Evolutionary conservation across 2,329 filamentous ascomycete species (phyloP).

Genomic region (Hirsutella rhossiliensis): DNA sequence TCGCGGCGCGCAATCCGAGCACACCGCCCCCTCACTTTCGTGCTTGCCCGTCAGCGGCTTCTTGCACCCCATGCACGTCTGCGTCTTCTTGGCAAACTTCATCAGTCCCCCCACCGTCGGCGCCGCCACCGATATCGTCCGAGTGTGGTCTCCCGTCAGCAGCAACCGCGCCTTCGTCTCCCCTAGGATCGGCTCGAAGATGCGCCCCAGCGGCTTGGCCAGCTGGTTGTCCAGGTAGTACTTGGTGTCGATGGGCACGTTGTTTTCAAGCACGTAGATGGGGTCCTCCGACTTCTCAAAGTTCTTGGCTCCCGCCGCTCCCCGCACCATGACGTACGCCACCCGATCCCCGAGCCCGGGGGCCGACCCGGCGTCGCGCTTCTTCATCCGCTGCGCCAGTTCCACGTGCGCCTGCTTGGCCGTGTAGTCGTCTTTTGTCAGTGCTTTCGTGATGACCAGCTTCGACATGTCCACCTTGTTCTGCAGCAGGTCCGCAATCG

Average conservation of each 20-base stretch:
- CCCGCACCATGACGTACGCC: constrained; percentile 95
- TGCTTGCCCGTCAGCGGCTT: constrained; percentile 75
- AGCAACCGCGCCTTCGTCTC: constrained; percentile 82
- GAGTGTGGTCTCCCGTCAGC: constrained; percentile 85
- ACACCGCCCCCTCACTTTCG: constrained; percentile 78
- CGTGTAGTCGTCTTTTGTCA: constrained; percentile 81
- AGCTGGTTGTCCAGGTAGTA: constrained; percentile 99
- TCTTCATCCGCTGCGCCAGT: constrained; percentile 90
- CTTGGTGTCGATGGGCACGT: constrained; percentile 92
- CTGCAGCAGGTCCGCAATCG: constrained; percentile 86
- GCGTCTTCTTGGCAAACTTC: constrained; percentile 97
- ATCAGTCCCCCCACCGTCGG: constrained; percentile 88
- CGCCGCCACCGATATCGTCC: constrained; percentile 85
- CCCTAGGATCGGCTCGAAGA: constrained; percentile 95
- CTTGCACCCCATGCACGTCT: constrained; percentile 98
- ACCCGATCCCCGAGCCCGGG: constrained; percentile 90
- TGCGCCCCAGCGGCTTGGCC: constrained; percentile 83
- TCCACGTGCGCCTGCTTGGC: constrained; percentile 94
- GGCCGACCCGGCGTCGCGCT: constrained; percentile 89
- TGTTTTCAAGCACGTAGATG: constrained; percentile 93
- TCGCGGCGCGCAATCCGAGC: constrained; percentile 70
- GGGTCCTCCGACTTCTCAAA: constrained; percentile 97
- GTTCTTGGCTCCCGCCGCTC: constrained; percentile 78
- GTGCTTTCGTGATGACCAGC: constrained; percentile 94
- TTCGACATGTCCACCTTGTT: constrained; percentile 99